Base-by-base conservation (phyloP, 768 basidiomycete species). In the Tricholoma terreum region DNA sequence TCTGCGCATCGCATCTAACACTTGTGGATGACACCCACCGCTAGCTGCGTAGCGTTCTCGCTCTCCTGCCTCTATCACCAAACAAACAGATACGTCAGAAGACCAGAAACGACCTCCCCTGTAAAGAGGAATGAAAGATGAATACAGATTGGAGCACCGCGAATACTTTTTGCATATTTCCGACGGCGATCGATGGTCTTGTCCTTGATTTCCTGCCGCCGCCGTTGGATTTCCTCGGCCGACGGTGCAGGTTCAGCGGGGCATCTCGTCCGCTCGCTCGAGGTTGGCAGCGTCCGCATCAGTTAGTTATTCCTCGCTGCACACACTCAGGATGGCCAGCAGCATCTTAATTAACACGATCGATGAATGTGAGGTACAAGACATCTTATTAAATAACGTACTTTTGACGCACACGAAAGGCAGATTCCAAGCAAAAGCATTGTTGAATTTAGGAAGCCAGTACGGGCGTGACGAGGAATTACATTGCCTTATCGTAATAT, bases 371-470 rank as follows among this genome's bases (percentile, higher is more conserved):
- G 35, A 6, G 49, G 17, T 4, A 49, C 52, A 10, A 55, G 38
- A 51, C 19, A n/a, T 50, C 40, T 31, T 10, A 30, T 10, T 43
- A 52, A 56, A 27, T n/a, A 38, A 76, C 91, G 54, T 59, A 95
- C 95, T 97, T 77, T 98, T 98, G 61, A 92, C 87, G 52, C 94
- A 94, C 4, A 98, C 94, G 69, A 98, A 98, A 0, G 96, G 96
- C 56, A 98, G 70, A 80, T 89, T 92, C 96, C 95, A 98, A 11
- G 94, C 96, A 69, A 98, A 98, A 27, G 93, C 94, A 67, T 98
- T 92, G 84, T 95, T 95, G 65, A 97, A 97, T 74, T 97, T 97
- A 0, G 95, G 95, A 30, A 98, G 71, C 93, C 94, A 95, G 71
- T 92, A 97, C 4, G 92, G 92, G 66, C 93, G 92, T n/a, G 87